Base-by-base conservation (phyloP, 2,329 filamentous ascomycete genomes). In the Lecanicillium sp. region DNA sequence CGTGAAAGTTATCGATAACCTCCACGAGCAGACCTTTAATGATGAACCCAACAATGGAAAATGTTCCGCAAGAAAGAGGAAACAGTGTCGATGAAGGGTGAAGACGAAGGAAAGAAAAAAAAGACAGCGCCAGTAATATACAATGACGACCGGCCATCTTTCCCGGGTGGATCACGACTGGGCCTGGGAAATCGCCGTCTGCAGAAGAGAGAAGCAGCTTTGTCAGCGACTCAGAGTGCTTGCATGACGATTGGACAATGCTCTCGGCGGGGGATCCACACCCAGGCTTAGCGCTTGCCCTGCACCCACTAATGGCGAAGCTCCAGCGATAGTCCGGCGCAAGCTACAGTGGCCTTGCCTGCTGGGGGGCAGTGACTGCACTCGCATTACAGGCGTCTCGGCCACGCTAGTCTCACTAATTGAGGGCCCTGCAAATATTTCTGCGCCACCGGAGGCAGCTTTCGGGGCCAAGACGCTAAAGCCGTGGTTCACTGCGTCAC, bases 401-500 rank as follows among this genome's bases (percentile, higher is more conserved):
- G 5, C 3, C n/a, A 6, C n/a, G 7, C 15, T 7, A 29, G n/a
- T 20, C 38, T 40, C 24, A 27, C 17, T 29, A 17, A n/a, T n/a
- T n/a, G n/a, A n/a, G n/a, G n/a, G n/a, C n/a, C n/a, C n/a, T n/a
- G n/a, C n/a, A n/a, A n/a, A n/a, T n/a, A n/a, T n/a, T n/a, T n/a
- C n/a, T n/a, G n/a, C n/a, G n/a, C n/a, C n/a, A n/a, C n/a, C n/a
- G n/a, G n/a, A n/a, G n/a, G n/a, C n/a, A n/a, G 14, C 8, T 8
- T 33, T 40, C 29, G 44, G 44, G 20, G 19, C 9, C 36, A 46
- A 40, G 44, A n/a, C 20, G 26, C 30, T 40, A 46, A 46, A 40
- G 44, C 44, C 44, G n/a, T n/a, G 19, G 43, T 20, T 11, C 17
- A 21, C 17, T 21, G n/a, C n/a, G n/a, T n/a, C n/a, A n/a, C n/a